Evolutionary conservation across 2,329 filamentous ascomycete genomes (phyloP), one percentile per base, ranked within the genome.

Genomic region (Penicillium sp.): DNA sequence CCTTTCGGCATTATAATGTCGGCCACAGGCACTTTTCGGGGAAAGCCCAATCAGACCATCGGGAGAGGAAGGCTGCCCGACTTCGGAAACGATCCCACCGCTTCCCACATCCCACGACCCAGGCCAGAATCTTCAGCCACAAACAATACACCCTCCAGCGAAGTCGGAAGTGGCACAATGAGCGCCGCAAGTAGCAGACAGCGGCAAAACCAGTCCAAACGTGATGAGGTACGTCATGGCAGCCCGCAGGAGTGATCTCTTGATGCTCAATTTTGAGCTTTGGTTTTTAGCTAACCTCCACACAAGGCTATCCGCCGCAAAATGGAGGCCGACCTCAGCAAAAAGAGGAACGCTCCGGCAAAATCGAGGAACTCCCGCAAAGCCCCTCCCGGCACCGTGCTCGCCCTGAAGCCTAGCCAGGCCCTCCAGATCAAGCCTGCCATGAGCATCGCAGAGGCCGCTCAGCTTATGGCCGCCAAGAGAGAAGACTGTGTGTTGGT

Each of bases 381-480:
- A 81, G 93, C 93, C 56, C 93, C 94, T 59, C 94, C 94, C 2
- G 94, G 94, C 66, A 97, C 93, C 55, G 94, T 99, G 59, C 88
- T 99, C 60, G 91, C 94, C 69, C 84, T 99, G 62, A 95, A 95
- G 78, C 94, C 94, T 53, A 97, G 92, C 74, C 91, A 90, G 69
- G 94, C 94, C 44, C 87, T 99, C 19, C 94, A 99, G 80, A 97
- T 99, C 79, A 97, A 97, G 80, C 94, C 94, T 51, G 85, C 82
- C 63, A 97, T 92, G 27, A 96, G 91, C 49, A 93, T 99, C 55
- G 88, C 94, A 62, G 94, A 99, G 78, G 94, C 94, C 48, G 94
- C 94, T 40, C 94, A 99, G 81, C 82, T 99, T 71, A 99, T 99
- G 94, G 94, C 94, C 55, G 94, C 94, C 50, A 99, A 99, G 83